Evolutionary conservation across 225 moss, liverwort and hornwort genomes (phyloP).

Genomic region (Thuidium tamariscinum): DNA sequence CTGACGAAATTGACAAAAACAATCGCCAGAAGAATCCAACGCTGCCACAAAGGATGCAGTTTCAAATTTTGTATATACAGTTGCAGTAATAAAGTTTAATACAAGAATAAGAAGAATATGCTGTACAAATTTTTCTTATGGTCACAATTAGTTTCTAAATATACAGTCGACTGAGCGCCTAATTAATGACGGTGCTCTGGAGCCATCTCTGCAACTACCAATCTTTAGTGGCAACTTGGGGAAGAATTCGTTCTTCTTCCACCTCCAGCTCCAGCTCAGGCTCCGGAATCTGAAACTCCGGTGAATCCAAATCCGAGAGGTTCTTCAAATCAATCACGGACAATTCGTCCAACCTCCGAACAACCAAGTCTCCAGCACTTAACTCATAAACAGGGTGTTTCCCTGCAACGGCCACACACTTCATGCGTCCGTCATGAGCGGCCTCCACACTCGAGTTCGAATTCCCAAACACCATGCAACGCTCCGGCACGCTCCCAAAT

Average conservation of each 20-base stretch:
- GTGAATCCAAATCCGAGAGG: conserved; percentile 81
- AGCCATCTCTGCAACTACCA: conserved; percentile 26
- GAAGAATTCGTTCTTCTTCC: conserved; percentile 46
- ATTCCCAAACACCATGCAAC: conserved; percentile 93
- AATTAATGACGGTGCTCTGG: conserved; percentile 1
- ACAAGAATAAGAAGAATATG: conserved; percentile 31
- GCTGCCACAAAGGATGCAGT: background rate
- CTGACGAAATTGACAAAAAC: background rate
- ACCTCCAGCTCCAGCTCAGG: conserved; percentile 63
- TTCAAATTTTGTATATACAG: conserved; percentile 2
- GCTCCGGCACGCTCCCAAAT: conserved; percentile 57
- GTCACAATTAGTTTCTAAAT: conserved; percentile 6
- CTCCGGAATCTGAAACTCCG: conserved; percentile 72
- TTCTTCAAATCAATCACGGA: conserved; percentile 90
- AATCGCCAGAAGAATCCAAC: background rate
- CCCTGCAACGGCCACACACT: conserved; percentile 91
- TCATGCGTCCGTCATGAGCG: conserved; percentile 89
- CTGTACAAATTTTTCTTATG: conserved; percentile 23
- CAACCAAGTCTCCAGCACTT: conserved; percentile 84
- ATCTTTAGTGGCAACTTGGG: conserved; percentile 48
- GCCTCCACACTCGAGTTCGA: conserved; percentile 89
- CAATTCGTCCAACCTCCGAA: conserved; percentile 70
- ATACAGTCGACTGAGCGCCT: conserved; percentile 8
- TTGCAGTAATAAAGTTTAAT: background rate
- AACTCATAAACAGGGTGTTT: conserved; percentile 86